Base-by-base conservation (phyloP, 345 rosid genomes). In the Ceriops tagal region DNA sequence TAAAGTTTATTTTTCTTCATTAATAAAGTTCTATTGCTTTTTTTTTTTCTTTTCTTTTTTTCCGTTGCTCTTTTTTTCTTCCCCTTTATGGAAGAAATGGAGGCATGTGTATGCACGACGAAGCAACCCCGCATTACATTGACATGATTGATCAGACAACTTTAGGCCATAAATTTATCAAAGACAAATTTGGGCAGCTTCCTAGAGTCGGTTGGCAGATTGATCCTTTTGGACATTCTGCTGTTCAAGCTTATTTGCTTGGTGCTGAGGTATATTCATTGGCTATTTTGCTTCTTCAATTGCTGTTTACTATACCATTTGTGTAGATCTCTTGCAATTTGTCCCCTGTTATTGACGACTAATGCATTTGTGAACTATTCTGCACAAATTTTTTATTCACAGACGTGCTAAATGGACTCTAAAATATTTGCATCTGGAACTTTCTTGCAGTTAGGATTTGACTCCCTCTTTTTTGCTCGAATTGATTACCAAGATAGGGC, bases 131-230 rank as follows among this genome's bases (percentile, higher is more conserved):
- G 1, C 98, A 92, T 83, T 92, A 90, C 73, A 82, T 92, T 75
- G 98, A 92, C 69, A 73, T 92, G 90, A 86, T 92, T 79, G 98
- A 92, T 86, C 93, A 92, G 85, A 92, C 98, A 34, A 92, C 98
- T 58, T 78, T 92, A 63, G 98, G 96, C 53, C 96, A 92, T 77
- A 69, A 57, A 73, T 92, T 84, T 72, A 90, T 92, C 80, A 92
- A 87, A 83, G 76, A 71, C 67, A 91, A 85, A 77, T 92, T 92
- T 68, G 90, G 83, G 73, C 88, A 87, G 82, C 73, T 83, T 75
- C 98, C 98, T 11, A 87, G 98, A 81, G 92, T 92, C n/a, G 98
- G 98, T 75, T 92, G 98, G 98, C 96, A 92, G 78, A 92, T 92
- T 20, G 98, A 92, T 68, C 96, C 98, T 62, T 92, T 92, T 63